Base-by-base conservation (phyloP, 768 basidiomycete species). In the Suillus plorans region DNA sequence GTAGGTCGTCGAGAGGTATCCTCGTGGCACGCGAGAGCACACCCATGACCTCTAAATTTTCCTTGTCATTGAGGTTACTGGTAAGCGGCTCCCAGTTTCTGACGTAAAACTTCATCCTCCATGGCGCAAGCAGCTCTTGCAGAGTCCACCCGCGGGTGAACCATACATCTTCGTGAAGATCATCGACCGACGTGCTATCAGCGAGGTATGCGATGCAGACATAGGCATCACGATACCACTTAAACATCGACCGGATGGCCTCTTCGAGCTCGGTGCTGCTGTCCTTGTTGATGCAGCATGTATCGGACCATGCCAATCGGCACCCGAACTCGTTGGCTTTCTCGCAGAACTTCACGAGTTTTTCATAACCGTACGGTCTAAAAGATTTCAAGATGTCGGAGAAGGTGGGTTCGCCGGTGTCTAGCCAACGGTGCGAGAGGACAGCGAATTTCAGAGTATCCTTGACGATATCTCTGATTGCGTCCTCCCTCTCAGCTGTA, bases 221-320 rank as follows among this genome's bases (percentile, higher is more conserved):
- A 42, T 73, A 63, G 12, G 73, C 56, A 10, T 71, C 70, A 13
- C 71, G 74, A 53, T 74, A 74, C 74, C 74, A 74, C 64, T 73
- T 74, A 64, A 74, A 74, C 75, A 74, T 76, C 37, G 75, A 74
- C n/a, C 71, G 72, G 39, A 76, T 74, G 1, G 74, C 75, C 60
- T 76, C 74, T 60, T 77, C 73, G 3, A 77, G 76, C 45, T 77
- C 76, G 1, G 77, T 69, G 52, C 77, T 77, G 60, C 76, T 77
- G 9, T 75, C 70, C 8, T 77, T 78, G 59, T 77, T 73, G 53
- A 77, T 77, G 34, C 76, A 77, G 13, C 72, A 76, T 18, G 77
- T 78, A 41, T 78, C 77, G n/a, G 72, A 74, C 76, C 76, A 78
- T 39, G 72, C 77, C 3, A 75, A 67, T 14, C 36, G 25, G 31